These are phyloP conservation scores for Lactarius trivialis DNA, from an alignment of 768 basidiomycete species.

Conservation along the genomic window DNA sequence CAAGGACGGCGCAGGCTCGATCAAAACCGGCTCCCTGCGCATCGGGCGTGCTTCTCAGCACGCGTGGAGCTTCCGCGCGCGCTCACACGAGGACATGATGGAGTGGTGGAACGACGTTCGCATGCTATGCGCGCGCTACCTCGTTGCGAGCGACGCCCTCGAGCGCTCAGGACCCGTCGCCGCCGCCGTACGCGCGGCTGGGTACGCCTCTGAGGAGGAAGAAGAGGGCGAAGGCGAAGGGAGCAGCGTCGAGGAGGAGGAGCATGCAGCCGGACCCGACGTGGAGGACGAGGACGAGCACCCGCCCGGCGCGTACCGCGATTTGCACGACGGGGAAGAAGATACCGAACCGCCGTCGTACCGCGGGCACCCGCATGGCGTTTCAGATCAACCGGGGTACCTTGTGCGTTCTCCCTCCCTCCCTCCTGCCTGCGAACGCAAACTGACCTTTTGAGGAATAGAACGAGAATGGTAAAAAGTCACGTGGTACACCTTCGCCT, in stretches of 20 bases:
- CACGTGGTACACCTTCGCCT: conserved; percentile 13
- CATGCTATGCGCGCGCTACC: conserved; percentile 88
- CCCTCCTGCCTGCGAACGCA: too few relatives aligned
- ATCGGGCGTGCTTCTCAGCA: conserved; percentile 37
- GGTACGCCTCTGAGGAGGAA: conserved; percentile 81
- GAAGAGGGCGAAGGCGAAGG: conserved; percentile 56
- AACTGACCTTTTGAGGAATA: too few relatives aligned
- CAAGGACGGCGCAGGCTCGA: conserved; percentile 71
- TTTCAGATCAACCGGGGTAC: conserved; percentile 48
- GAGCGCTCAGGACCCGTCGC: conserved; percentile 89
- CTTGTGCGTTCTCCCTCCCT: conserved; percentile 46
- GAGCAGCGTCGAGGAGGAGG: conserved; percentile 48
- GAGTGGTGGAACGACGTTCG: conserved; percentile 99
- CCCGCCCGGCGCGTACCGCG: conserved; percentile 35
- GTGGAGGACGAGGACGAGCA: conserved; percentile 47
- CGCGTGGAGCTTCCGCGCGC: conserved; percentile 86
- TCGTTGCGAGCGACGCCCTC: conserved; percentile 90
- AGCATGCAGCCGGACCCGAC: too few relatives aligned
- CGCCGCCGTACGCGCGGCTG: conserved; percentile 83
- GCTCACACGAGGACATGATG: conserved; percentile 96
- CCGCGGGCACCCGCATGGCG: conserved; percentile 39
- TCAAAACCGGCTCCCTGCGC: conserved; percentile 49
- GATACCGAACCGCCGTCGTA: conserved; percentile 59
- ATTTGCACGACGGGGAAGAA: conserved; percentile 31
- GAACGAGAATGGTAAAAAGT: conserved; percentile 36